Evolutionary conservation across 2,329 filamentous ascomycete genomes (phyloP), one percentile per base, ranked within the genome.

Genomic region (Immersiporthe knoxdaviesiana): DNA sequence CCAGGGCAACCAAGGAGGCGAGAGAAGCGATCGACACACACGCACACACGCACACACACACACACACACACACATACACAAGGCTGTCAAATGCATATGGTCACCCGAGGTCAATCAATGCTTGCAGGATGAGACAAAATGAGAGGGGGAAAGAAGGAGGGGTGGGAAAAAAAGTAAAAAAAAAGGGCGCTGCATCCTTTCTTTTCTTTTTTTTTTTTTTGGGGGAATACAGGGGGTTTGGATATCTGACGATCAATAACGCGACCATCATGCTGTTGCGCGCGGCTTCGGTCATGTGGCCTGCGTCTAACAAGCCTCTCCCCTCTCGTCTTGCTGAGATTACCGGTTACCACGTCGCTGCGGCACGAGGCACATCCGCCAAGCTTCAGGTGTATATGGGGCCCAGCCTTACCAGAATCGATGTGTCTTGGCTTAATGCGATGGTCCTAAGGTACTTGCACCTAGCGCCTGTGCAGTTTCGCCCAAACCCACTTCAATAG

Each of bases 351-450:
- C 52, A 56, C 27, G 52, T 56, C 52, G 52, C 52, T 24, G 52
- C 52, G 16, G 30, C 56, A 59, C 56, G 32, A 59, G 30, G 32
- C 18, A 35, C 21, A 37, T 37, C 56, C 56, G 56, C 30, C 56
- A 21, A 21, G 56, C 56, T 37, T 35, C 56, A 37, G 56, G 56
- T 59, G 56, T 59, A 21, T 60, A 62, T 62, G 37, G 27, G 11
- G 41, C 35, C 41, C 41, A 63, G 60, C 60, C 60, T 63, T 63
- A 32, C 60, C 41, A 50, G 39, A 63, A 63, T 63, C 37, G 37
- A 63, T 41, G 24, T 50, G 41, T 30, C 24, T 21, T 63, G 27
- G 30, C 56, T 50, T 18, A 47, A 30, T 30, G 24, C 24, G 60
- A 50, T 32, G 60, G 60, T 21, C 27, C 24, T 63, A 63, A 10